Conservation (phyloP, 768 basidiomycete genomes). For the Strobilomyces dryophilus region DNA sequence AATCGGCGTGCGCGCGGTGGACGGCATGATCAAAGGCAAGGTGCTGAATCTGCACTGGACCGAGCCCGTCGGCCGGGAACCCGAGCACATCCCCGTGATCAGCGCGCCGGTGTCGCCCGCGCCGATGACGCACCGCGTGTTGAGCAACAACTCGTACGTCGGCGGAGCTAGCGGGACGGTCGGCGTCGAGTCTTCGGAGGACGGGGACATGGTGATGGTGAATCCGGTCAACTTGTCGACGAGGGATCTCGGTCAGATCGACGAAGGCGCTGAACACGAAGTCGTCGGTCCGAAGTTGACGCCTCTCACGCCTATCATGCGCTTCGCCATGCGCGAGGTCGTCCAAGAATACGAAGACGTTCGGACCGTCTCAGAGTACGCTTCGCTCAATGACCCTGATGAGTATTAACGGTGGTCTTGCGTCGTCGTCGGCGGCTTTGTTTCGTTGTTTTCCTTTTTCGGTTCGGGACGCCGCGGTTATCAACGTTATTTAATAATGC, state of each 20-base stretch:
- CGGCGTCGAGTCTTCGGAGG: constrained; percentile 36
- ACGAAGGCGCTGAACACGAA: constrained; percentile 53
- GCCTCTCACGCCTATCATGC: constrained; percentile 77
- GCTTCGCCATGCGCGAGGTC: constrained; percentile 80
- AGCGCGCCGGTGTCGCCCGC: constrained; percentile 24
- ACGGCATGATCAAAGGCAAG: constrained; percentile 78
- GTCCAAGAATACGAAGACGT: constrained; percentile 80
- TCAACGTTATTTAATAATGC: constrained; percentile 14
- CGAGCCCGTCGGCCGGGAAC: constrained; percentile 59
- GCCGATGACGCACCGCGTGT: constrained; percentile 25
- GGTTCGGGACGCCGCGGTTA: neutral
- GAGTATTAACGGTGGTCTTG: constrained; percentile 46
- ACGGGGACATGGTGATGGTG: constrained; percentile 49
- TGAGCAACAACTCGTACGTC: constrained; percentile 26
- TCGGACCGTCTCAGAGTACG: constrained; percentile 72
- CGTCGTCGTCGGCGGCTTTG: neutral
- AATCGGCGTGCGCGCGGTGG: constrained; percentile 78
- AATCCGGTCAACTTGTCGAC: constrained; percentile 33
- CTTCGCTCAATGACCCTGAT: constrained; percentile 65
- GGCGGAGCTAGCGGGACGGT: constrained; percentile 39
- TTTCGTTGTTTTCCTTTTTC: neutral
- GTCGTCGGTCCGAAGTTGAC: constrained; percentile 70
- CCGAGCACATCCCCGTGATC: constrained; percentile 24
- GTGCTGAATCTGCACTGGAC: constrained; percentile 78
- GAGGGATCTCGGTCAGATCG: constrained; percentile 41